Evolutionary conservation across 305 asterid species (phyloP), one percentile per base, ranked within the genome.

Genomic region (Fraxinus floribunda): DNA sequence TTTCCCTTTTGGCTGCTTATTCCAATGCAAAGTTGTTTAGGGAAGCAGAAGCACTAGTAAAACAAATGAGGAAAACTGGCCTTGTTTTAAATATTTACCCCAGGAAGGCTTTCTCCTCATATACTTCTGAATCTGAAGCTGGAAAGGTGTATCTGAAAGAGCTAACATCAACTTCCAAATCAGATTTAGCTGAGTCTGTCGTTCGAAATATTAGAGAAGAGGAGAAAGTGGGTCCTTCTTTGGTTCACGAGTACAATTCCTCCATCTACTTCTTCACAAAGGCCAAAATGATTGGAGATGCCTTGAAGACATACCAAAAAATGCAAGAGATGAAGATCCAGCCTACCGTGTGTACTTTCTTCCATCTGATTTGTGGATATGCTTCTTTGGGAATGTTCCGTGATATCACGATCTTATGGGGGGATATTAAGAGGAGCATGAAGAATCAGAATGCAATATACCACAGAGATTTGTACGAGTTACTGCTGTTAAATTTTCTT

Each of bases 261-360:
- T 91, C 97, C 30, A 89, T 94, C 75, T 91, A 88, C 91, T 93
- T 90, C 89, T 94, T 93, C 87, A 79, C 91, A 79, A 93, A 89
- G 88, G 98, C 97, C 75, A 88, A 87, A 80, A 93, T 94, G 98
- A 86, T 91, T 38, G 95, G 80, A 84, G 98, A 94, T 83, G 97
- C 97, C 62, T 74, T 82, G 83, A 84, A 80, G 80, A 83, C 97
- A 34, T 94, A 94, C 85, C 86, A 89, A 10, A 94, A 90, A 84
- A 89, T 94, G 93, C 94, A 87, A 26, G 88, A 89, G 86, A 88
- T 70, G 91, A 95, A 90, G 83, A 82, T 93, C 86, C 89, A 85
- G 24, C 97, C 98, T 39, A 86, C 90, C 24, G 81, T 87, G 38
- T 77, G 89, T 20, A 94, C 97, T 4, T 92, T 85, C 85, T 87